phyloP scores from a whole-genome alignment of 768 basidiomycete genomes.

The Dendrothele bispora region DNA sequence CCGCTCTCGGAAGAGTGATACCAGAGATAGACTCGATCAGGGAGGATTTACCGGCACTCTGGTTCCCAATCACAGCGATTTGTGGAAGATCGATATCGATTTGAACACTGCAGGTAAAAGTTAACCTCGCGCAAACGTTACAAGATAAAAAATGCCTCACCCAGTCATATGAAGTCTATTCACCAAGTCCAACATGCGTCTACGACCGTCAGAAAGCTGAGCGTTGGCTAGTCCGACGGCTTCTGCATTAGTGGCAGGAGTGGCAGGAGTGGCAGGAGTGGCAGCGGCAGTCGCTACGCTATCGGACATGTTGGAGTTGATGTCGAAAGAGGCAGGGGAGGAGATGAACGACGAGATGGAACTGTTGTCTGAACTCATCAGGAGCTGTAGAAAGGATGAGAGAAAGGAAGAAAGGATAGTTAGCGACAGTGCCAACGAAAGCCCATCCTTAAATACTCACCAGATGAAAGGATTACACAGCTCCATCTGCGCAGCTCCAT shows the following conservation, averaged over 20 bases:
- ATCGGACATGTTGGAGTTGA: too few relatives aligned
- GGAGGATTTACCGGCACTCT: slow-evolving; percentile 77
- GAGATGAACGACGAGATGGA: too few relatives aligned
- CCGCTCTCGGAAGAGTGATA: slow-evolving; percentile 64
- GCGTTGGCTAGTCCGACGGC: slow-evolving; percentile 57
- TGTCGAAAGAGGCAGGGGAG: neutral
- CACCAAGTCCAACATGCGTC: slow-evolving; percentile 56
- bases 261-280: neutral
- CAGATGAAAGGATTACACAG: too few relatives aligned
- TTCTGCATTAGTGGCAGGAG: slow-evolving; percentile 1
- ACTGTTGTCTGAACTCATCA: too few relatives aligned
- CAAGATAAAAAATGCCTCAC: slow-evolving; percentile 28
- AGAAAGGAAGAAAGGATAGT: too few relatives aligned
- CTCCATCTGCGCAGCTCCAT: too few relatives aligned
- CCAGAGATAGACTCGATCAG: slow-evolving; percentile 78
- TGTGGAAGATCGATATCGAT: slow-evolving; percentile 71
- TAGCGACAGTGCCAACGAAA: too few relatives aligned
- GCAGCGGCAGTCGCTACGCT: too few relatives aligned
- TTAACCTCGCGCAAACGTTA: neutral
- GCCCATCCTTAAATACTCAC: too few relatives aligned
- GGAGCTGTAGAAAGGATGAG: too few relatives aligned
- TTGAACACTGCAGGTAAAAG: slow-evolving; percentile 47
- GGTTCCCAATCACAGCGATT: slow-evolving; percentile 71
- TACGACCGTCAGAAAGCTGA: slow-evolving; percentile 37
- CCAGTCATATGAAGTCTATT: slow-evolving; percentile 64